Base-by-base conservation (phyloP, 345 rosid genomes). In the Eucalyptus polybractea region DNA sequence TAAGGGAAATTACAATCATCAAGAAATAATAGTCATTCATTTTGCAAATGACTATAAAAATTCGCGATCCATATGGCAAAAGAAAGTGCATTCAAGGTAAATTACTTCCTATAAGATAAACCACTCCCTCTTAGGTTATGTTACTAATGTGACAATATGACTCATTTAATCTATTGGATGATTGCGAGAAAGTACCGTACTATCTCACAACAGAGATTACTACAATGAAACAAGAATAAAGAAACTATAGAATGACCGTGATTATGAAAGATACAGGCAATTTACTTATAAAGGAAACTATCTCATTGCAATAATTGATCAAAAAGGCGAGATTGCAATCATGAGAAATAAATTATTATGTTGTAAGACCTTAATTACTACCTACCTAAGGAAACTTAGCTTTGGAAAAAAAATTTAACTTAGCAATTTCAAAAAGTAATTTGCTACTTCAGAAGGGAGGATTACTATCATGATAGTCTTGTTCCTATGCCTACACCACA, bases 381-480 rank as follows among this genome's bases (percentile, higher is more conserved):
- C 31, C 15, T 60, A 12, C 31, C 0, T 12, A 60, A 27, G 67
- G 69, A 27, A 12, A 60, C 15, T 25, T 60, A 60, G 31, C 67
- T 16, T 1, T 17, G 2, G 22, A 6, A 51, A 51, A 51, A 51
- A 5, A 0, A 51, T 16, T 3, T 17, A 17, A 17, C 56, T 51
- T 51, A 51, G 56, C 56, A 12, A 27, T 60, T 27, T 60, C 14
- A 13, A 60, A 60, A 60, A 13, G 69, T 27, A 27, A 60, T 27
- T 60, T 60, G 4, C n/a, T 24, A 60, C n/a, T 60, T 25, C n/a
- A 25, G 2, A 60, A 11, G 67, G n/a, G n/a, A 60, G 2, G 4
- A 24, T 60, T 25, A 11, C 7, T 10, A 0, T 60, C 7, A 60
- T 0, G 0, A 10, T 0, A 60, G 4, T 11, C 25, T 12, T 11